phyloP scores from a whole-genome alignment of 257 asterid genomes.

The Scutellaria minor region DNA sequence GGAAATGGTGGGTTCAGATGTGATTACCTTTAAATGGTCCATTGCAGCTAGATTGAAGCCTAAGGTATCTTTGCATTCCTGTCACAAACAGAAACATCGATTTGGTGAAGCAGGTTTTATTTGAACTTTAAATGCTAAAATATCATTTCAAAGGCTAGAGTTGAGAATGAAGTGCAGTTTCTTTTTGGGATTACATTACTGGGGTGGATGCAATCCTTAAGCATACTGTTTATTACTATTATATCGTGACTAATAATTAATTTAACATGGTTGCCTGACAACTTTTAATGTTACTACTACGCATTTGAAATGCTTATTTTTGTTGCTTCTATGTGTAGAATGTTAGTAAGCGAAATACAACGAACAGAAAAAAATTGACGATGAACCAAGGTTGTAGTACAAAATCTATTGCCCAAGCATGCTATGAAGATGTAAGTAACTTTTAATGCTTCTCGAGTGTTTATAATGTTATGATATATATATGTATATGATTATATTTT shows the following conservation, averaged over 20 bases:
- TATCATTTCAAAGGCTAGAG: background rate
- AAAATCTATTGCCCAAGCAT: background rate
- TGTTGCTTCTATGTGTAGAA: too few relatives aligned
- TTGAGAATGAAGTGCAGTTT: background rate
- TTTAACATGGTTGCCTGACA: background rate
- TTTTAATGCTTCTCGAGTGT: background rate
- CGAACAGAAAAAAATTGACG: background rate
- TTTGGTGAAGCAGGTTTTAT: background rate
- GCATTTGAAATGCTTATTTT: too few relatives aligned
- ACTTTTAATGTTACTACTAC: too few relatives aligned
- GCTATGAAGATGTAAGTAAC: background rate
- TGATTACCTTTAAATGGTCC: conserved; percentile 76
- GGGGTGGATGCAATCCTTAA: background rate
- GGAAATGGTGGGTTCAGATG: background rate
- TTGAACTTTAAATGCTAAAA: conserved; percentile 17
- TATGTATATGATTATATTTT: too few relatives aligned
- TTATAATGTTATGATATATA: too few relatives aligned
- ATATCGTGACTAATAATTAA: background rate
- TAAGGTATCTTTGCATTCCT: conserved; percentile 88
- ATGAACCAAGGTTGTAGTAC: background rate
- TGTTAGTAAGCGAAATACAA: background rate
- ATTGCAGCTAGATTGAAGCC: conserved; percentile 91
- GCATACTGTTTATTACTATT: background rate
- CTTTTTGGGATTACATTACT: background rate
- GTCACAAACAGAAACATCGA: conserved; percentile 26